Conservation (phyloP, 139 green algal species). For the Yamagishiella unicocca region DNA sequence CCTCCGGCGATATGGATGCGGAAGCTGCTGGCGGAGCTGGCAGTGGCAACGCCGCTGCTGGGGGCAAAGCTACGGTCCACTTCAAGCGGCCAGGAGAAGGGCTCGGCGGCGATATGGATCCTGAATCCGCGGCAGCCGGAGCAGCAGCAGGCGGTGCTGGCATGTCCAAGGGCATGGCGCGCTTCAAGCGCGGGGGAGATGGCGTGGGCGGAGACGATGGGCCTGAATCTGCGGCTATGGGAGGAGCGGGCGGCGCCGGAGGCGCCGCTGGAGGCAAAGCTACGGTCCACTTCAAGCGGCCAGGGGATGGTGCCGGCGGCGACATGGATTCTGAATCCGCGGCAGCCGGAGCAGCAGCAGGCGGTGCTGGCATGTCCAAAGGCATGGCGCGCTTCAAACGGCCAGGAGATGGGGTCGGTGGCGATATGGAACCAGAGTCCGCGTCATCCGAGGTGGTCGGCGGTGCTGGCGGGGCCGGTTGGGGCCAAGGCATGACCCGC, state of each 20-base stretch:
- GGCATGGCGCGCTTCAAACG: background rate
- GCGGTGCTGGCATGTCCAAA: background rate
- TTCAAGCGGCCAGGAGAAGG: background rate
- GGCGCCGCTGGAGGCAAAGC: background rate
- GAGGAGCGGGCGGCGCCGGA: background rate
- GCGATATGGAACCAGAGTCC: background rate
- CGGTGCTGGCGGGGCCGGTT: background rate
- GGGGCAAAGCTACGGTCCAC: background rate
- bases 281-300: constrained; percentile 10
- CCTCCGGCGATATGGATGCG: background rate
- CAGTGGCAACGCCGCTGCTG: background rate
- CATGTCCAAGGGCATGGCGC: background rate
- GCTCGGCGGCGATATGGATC: background rate
- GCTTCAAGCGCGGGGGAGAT: background rate
- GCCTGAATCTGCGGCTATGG: background rate
- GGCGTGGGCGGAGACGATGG: background rate
- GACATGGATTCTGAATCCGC: background rate
- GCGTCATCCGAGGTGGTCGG: background rate
- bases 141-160: background rate
- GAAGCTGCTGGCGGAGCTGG: background rate
- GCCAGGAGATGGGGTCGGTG: background rate
- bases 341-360: background rate
- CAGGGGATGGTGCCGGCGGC: background rate
- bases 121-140: background rate
- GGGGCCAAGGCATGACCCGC: background rate